Percentiles rank a stretch among this genome's conserved stretches.
These are phyloP conservation scores for Helenozyma rhizophorensis DNA, from an alignment of 805 yeast species.

Conservation along the genomic window DNA sequence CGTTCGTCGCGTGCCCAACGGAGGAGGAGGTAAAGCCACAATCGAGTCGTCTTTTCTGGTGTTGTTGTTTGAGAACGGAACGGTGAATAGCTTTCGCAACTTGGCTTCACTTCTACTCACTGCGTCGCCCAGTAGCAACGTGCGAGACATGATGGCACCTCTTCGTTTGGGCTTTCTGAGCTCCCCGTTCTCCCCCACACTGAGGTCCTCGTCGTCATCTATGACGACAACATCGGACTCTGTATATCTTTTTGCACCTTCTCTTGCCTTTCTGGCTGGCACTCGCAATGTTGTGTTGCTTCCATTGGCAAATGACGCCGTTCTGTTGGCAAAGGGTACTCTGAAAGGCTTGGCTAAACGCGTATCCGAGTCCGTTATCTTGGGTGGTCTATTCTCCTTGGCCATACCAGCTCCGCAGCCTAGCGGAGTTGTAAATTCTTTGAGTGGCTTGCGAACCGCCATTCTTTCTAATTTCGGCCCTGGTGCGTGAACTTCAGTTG, in stretches of 20 bases:
- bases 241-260: conserved; percentile 32
- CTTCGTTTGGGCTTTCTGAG: conserved; percentile 26
- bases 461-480: no score
- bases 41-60: conserved; percentile 29
- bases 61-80: conserved; percentile 49
- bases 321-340: conserved; percentile 48
- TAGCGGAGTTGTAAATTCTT: conserved; percentile 40
- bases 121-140: conserved; percentile 39
- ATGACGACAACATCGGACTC: conserved; percentile 7
- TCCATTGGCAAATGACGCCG: conserved; percentile 4
- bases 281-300: conserved; percentile 9
- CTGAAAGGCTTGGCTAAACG: conserved; percentile 64
- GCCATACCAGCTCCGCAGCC: conserved; percentile 72
- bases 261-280: conserved; percentile 25
- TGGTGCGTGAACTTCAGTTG: no score
- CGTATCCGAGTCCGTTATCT: conserved; percentile 47
- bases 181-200: conserved; percentile 31
- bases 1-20: conserved; percentile 76
- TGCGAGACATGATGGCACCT: conserved; percentile 60
- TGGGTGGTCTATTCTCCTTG: conserved; percentile 50
- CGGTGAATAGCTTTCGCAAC: conserved; percentile 46
- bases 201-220: conserved; percentile 14
- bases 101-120: conserved; percentile 32
- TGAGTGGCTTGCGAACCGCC: conserved; percentile 32
- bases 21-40: conserved; percentile 58